Percentiles rank a stretch among this genome's conserved stretches.
Conservation (phyloP, 208 protist genomes). For the Acanthamoeba lugdunensis region DNA sequence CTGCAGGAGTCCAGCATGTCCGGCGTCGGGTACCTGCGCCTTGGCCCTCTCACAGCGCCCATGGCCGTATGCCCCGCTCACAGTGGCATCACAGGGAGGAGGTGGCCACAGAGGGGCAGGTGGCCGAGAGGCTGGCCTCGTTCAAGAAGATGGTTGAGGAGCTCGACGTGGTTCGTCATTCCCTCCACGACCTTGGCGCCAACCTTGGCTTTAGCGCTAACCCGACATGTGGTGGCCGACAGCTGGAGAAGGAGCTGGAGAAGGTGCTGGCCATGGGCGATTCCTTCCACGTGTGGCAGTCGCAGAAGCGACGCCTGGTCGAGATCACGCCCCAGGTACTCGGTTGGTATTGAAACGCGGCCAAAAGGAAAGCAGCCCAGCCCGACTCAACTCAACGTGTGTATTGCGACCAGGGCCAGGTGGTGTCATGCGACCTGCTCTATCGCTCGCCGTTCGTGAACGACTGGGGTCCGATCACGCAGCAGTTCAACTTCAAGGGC, state of each 20-base stretch:
- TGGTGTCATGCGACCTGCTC: conserved; percentile 15
- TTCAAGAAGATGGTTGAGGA: conserved; percentile 56
- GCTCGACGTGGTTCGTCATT: not conserved
- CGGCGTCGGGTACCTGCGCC: not conserved
- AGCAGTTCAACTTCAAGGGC: conserved; percentile 36
- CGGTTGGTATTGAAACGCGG: not conserved
- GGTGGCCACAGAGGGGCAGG: not conserved
- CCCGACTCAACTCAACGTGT: not conserved
- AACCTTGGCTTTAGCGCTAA: not conserved
- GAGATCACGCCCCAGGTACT: conserved; percentile 20
- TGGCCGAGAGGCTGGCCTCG: not conserved
- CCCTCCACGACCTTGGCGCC: not conserved
- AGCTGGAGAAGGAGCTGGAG: conserved; percentile 55
- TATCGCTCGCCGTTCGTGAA: not conserved
- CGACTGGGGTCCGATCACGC: conserved; percentile 15
- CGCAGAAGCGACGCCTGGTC: conserved; percentile 30
- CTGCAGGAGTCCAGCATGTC: conserved; percentile 1
- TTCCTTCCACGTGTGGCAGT: conserved; percentile 20
- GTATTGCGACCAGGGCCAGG: not conserved
- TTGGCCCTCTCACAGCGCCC: not conserved
- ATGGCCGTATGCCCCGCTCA: too few relatives aligned
- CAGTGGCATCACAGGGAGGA: not conserved
- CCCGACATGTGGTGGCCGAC: not conserved
- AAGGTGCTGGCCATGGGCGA: conserved; percentile 29
- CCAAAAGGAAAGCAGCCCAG: not conserved